Evolutionary conservation across 1,139 yeast species (phyloP), one percentile per base, ranked within the genome.

Genomic region (Blastobotrys serpentis): DNA sequence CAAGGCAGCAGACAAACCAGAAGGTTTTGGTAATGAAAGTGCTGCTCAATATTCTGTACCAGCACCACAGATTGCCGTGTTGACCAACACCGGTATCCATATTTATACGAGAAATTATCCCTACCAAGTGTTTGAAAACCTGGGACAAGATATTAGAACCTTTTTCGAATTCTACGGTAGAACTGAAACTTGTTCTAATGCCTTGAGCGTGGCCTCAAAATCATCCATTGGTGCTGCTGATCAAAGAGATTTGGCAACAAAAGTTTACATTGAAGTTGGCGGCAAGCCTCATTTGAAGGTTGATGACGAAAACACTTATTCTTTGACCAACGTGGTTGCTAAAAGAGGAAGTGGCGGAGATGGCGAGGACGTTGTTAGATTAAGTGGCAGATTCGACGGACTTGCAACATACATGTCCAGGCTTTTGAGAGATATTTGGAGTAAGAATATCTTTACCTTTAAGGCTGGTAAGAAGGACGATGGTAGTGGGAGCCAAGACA

Each of bases 331-430:
- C 19, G 40, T 13, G 6, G 25, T 19, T 18, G 40, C 40, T 4
- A n/a, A 38, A 32, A 29, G 42, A 41, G 13, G n/a, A n/a, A n/a
- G 34, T 39, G 22, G 34, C 16, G 21, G 43, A 21, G 40, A 19
- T 19, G 40, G 40, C 17, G 44, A 45, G 5, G 60, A 58, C 33
- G 83, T 84, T 61, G 96, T 92, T 7, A 79, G 87, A 30, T 75
- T 92, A 55, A 86, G 96, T 68, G 96, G 96, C 57, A 74, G 97
- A 56, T 89, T 90, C 60, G 92, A 88, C 65, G 98, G 97, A 45
- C 78, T 89, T n/a, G 83, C 94, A 16, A 76, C 89, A 40, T 77
- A 90, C 52, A 70, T 89, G 32, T 77, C 96, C 0, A 78, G 98
- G 60, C 68, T 89, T 17, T 79, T 92, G 57, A 76, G 94, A 55